Percentiles rank a stretch among this genome's conserved stretches.
Conservation (phyloP, 371 early-diverging fungal species). For the Rhizopus arrhizus region DNA sequence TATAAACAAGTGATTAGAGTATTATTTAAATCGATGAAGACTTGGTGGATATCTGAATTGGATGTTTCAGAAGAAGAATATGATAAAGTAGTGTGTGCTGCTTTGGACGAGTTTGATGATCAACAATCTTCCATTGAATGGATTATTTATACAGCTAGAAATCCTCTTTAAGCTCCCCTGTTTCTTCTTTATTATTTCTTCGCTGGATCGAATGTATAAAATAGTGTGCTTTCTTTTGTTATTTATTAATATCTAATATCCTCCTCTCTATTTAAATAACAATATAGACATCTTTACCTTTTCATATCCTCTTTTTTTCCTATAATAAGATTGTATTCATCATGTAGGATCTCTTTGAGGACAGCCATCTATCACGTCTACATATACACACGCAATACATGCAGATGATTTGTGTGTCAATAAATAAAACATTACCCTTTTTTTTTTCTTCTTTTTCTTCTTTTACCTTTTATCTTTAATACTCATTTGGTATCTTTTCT, state of each 20-base stretch:
- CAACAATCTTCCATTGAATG: slow-evolving; percentile 21
- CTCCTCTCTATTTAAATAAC: background rate
- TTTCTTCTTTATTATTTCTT: background rate
- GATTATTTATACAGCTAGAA: slow-evolving; percentile 26
- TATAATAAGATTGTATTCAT: too few species aligned
- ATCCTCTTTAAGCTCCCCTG: slow-evolving; percentile 12
- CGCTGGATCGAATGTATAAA: slow-evolving; percentile 11
- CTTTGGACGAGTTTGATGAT: slow-evolving; percentile 31
- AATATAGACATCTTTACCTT: too few species aligned
- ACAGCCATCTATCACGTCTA: too few species aligned
- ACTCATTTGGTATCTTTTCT: too few species aligned
- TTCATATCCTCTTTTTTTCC: too few species aligned
- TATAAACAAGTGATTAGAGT: slow-evolving; percentile 45
- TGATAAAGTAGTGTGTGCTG: slow-evolving; percentile 24
- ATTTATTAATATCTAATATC: background rate
- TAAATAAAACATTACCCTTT: too few species aligned
- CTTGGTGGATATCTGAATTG: slow-evolving; percentile 47
- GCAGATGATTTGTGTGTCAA: too few species aligned
- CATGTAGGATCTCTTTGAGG: too few species aligned
- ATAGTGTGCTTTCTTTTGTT: too few species aligned
- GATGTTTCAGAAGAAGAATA: slow-evolving; percentile 29
- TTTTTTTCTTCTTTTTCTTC: too few species aligned
- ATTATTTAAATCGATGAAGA: slow-evolving; percentile 41
- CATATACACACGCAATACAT: too few species aligned
- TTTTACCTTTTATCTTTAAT: too few species aligned